Evolutionary conservation across 2,329 filamentous ascomycete genomes (phyloP), one percentile per base, ranked within the genome.

Genomic region (Diaporthe vaccinii): DNA sequence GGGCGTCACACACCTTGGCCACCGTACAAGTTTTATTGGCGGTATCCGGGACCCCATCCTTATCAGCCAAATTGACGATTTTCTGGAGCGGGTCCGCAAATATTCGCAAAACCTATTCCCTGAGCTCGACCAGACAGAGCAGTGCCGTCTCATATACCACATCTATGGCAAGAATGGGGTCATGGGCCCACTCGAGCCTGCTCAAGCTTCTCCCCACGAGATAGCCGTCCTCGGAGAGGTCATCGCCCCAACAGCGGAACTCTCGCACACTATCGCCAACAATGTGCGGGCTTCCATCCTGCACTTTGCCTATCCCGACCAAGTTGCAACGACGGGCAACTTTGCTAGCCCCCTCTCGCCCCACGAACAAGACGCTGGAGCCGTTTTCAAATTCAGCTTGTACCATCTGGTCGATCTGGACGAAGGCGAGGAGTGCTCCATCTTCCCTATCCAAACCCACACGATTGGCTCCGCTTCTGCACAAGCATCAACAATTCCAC

Each of bases 361-460:
- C 12, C 61, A 67, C 12, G 61, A 67, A n/a, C 61, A 67, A n/a
- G 61, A 67, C 10, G 61, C 44, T 15, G 61, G 61, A 25, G 61
- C 41, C 2, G 61, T 67, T 9, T 67, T 49, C n/a, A 67, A 67
- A 17, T 67, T 67, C 28, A 67, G 61, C 44, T 6, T 67, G 5
- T 67, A 67, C 28, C 61, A 67, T 10, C 61, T 67, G 20, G 61
- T 67, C 8, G 61, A 67, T 20, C 31, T 67, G 20, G 41, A 67
- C 28, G 8, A 67, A 3, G 44, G 44, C 9, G 61, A 67, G 31
- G 61, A 67, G 61, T 6, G 12, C 10, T 51, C 61, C 41, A 34
- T 51, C 0, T 67, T 67, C 14, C 61, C 44, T 8, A 49, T 67
- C 10, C 17, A 31, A 5, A 34, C 28, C 0, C 41, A 67, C 41